Evolutionary conservation across 1,284 basidiomycete species (phyloP), one percentile per base, ranked within the genome.

Genomic region (Ustilago esculenta): DNA sequence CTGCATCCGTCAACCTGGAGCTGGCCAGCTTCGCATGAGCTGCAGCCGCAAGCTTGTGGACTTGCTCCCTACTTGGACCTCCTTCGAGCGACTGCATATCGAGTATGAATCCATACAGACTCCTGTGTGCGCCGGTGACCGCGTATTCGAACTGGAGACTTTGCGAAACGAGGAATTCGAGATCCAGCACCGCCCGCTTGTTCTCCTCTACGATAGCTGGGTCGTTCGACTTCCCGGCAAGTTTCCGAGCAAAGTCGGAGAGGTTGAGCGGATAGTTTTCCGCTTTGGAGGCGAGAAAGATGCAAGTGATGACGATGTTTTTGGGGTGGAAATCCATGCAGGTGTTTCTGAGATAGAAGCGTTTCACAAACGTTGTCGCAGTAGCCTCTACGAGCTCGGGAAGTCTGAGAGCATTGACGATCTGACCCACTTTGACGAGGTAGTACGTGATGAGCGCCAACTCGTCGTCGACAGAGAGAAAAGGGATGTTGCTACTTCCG

Each of bases 281-380:
- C 12, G 96, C 96, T 84, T 99, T 99, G 17, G 93, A 90, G 0
- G 95, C 94, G 46, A 99, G 87, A 79, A 96, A 99, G 32, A 98
- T 85, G 27, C 93, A 90, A 2, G 95, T 98, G 46, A 49, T 55
- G 44, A 98, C 98, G 78, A 98, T 92, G 75, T 92, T 91, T 84
- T 96, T 96, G 0, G 95, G 96, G 83, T 98, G 96, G 88, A 92
- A 97, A 81, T 98, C 94, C 94, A 98, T 97, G 49, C 94, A 92
- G 1, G 94, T 97, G 79, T 98, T 98, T 83, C 92, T 90, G 50
- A 98, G 86, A 81, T 98, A 99, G 84, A 99, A 98, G 5, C 96
- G 87, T 82, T 98, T 98, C 70, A 99, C 85, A 82, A 94, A 98
- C 40, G 87, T 89, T 55, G 92, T 88, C 0, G 94, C 92, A 1